Evolutionary conservation across 1,284 basidiomycete species (phyloP), one percentile per base, ranked within the genome.

Genomic region (Moniliella sp.): DNA sequence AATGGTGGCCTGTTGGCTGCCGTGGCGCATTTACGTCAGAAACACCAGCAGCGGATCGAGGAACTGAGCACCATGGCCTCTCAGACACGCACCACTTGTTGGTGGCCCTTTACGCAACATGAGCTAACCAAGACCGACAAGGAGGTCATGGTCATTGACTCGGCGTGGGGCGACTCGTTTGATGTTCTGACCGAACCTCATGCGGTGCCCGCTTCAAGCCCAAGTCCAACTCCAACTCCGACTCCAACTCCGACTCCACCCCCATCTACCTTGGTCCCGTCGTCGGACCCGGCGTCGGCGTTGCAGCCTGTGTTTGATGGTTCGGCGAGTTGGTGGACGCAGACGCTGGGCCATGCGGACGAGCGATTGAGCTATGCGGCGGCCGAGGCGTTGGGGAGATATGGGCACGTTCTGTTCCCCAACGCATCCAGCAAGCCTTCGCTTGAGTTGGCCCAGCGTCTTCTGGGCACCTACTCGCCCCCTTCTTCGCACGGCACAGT

Each of bases 81-180:
- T 9, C 69, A 86, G 17, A 76, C 83, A 0, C 63, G 78, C 30
- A 69, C 81, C 32, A 69, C 68, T 1, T 68, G 91, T 34, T 94
- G 88, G 88, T 97, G 84, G 83, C 88, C 88, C 0, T 94, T 94
- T 57, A 82, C 86, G 1, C 88, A 97, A 56, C 88, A 97, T 25
- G 33, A 36, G n/a, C 45, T 52, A 4, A 43, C 50, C 3, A 34
- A 36, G 19, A 30, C 37, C 8, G 38, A 46, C 7, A 12, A 31
- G 1, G 47, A 57, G 19, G 53, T 58, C 34, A 49, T 44, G 23
- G 45, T 36, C 26, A 39, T 39, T 27, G 40, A 39, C 31, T 33
- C 30, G 11, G 37, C 40, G 16, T 14, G 33, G 15, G 39, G 36
- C 13, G 39, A 41, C 29, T 38, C 35, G 32, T 41, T 41, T 16